Base-by-base conservation (phyloP, 805 yeast species). In the Metschnikowia drakensbergensis region DNA sequence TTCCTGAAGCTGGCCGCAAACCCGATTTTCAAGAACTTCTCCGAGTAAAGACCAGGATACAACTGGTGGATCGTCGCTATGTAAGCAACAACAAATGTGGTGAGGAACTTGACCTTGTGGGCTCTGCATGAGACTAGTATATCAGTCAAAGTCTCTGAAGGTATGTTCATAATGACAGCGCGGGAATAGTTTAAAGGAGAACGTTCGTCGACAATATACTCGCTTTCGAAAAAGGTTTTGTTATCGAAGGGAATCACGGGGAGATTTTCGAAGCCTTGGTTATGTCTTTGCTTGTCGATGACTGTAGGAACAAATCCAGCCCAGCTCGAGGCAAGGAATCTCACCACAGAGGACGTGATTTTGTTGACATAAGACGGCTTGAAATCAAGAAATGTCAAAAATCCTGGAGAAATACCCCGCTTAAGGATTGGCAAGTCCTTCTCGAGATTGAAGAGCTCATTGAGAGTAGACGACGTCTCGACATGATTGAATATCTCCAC, bases 1-100 rank as follows among this genome's bases (percentile, higher is more conserved):
- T 46, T 50, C 5, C 53, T 31, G 30, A 46, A 50, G 31, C 53
- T 50, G 25, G 26, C 53, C 2, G 53, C 50, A 3, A 46, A 30
- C 6, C 48, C 48, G 34, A 46, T 41, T 38, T 38, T 50, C 38
- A 46, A 46, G 28, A 26, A 46, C 28, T 46, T 46, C 29, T 46
- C 40, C 4, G 37, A 29, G 41, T 46, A 50, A 8, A 40, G 28
- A 4, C 46, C 46, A 3, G 50, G 50, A 17, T 37, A 43, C 40
- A 50, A 13, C 27, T 43, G 48, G 28, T 34, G 49, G 17, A 46
- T 32, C 4, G 53, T 50, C 17, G 38, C 46, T n/a, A 48, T 46
- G 23, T 50, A 50, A 6, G 45, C 48, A 6, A 50, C 29, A n/a
- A 46, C 31, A 9, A 50, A 29, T 4, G 41, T 43, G 11, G 48